These are phyloP conservation scores for Saccharomycopsis phalli DNA, from an alignment of 1,139 yeast species.

Conservation along the genomic window DNA sequence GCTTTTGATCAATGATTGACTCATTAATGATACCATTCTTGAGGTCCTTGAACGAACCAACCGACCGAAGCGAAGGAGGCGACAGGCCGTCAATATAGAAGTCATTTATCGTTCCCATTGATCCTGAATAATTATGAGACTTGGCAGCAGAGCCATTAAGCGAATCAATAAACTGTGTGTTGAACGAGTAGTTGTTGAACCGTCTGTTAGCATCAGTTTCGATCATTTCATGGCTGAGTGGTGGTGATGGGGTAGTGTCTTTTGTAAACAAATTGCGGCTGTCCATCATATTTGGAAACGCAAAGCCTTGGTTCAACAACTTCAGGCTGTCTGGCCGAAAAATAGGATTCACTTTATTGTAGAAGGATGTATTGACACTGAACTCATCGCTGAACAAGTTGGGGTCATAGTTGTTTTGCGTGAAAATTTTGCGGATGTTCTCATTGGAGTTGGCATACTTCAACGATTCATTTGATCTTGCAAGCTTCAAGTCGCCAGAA, in stretches of 20 bases:
- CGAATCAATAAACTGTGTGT: not conserved
- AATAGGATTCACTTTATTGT: not conserved
- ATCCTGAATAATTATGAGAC: slow-evolving; percentile 4
- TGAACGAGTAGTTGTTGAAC: slow-evolving; percentile 1
- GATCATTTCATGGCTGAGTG: not conserved
- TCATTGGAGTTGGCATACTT: slow-evolving; percentile 7
- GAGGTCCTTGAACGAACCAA: slow-evolving; percentile 16
- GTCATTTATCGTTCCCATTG: slow-evolving; percentile 7
- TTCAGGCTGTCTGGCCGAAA: not conserved
- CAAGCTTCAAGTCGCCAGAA: not conserved
- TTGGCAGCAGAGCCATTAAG: not conserved
- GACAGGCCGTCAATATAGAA: not conserved
- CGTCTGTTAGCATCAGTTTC: not conserved
- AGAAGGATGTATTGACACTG: not conserved
- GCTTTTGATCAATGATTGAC: slow-evolving; percentile 11
- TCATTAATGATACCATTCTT: slow-evolving; percentile 14
- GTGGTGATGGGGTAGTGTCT: not conserved
- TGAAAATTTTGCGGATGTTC: slow-evolving; percentile 3
- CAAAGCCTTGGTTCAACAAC: not conserved
- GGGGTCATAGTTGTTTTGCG: not conserved
- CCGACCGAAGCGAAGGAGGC: slow-evolving; percentile 7
- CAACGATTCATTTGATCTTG: slow-evolving; percentile 12
- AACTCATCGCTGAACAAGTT: not conserved
- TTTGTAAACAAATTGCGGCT: not conserved
- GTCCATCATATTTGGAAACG: not conserved